Evolutionary conservation across 2,329 filamentous ascomycete species (phyloP), one percentile per base, ranked within the genome.

Genomic region (Coniella lustricola): DNA sequence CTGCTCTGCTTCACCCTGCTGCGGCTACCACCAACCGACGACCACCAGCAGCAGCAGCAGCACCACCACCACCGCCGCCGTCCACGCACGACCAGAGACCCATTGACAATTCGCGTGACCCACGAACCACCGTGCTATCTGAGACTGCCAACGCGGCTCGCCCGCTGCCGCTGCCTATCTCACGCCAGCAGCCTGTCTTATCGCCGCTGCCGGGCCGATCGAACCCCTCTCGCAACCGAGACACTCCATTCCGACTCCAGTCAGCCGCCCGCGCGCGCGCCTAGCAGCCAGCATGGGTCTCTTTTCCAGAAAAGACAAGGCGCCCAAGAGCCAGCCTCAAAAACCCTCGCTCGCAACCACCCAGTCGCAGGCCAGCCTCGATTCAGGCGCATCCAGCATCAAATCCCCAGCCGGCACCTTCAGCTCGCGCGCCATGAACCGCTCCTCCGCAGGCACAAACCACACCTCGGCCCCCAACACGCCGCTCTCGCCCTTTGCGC

Each of bases 251-350:
- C 25, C 25, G 5, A 29, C 10, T 29, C 10, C 5, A 5, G 10
- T 10, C 25, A 5, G 5, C 25, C 5, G 25, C 25, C 25, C 25
- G 25, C 25, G 5, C 25, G 25, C n/a, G n/a, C n/a, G n/a, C n/a
- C 25, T 29, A 10, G 5, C 25, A 29, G 25, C 18, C 61, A 64
- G 57, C 52, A 80, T 80, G 76, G 75, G 76, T 57, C 58, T 80
- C 54, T 80, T 80, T 60, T 76, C 76, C 32, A 68, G 76, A 52
- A 77, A 72, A 59, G 69, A 76, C 56, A 77, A 73, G 66, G 63
- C 70, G 53, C 62, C 70, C 45, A 73, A 69, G 61, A 62, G 59
- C 46, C 54, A 56, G 46, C 36, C 56, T 52, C 46, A 60, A 55
- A 65, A 69, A 49, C 62, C 67, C 17, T 60, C 65, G 39, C 63